phyloP scores from a whole-genome alignment of 768 basidiomycete species.

The Pholiota conissans region DNA sequence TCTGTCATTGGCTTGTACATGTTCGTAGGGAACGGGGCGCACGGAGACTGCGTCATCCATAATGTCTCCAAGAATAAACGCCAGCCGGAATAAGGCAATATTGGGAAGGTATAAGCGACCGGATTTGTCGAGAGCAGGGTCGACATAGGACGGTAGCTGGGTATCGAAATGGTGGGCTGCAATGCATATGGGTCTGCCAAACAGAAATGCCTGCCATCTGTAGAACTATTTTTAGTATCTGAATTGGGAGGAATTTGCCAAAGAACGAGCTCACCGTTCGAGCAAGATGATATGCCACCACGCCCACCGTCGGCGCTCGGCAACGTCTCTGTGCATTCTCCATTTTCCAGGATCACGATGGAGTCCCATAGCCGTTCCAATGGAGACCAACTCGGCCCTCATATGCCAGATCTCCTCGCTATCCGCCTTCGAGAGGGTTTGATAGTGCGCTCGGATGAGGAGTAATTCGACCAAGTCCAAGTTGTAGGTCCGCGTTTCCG shows the following conservation, averaged over 20 bases:
- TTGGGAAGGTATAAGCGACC: conserved; percentile 73
- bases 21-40: conserved; percentile 76
- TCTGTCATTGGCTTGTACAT: conserved; percentile 70
- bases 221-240: conserved; percentile 10
- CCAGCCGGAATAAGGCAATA: conserved; percentile 73
- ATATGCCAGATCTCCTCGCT: conserved; percentile 82
- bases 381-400: conserved; percentile 69
- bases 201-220: conserved; percentile 89
- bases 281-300: conserved; percentile 89
- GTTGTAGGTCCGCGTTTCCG: conserved; percentile 59
- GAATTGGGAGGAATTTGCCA: conserved; percentile 8
- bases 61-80: conserved; percentile 79
- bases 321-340: conserved; percentile 65
- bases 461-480: conserved; percentile 78
- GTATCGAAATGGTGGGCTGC: conserved; percentile 86
- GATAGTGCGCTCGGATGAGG: conserved; percentile 69
- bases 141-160: conserved; percentile 67
- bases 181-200: conserved; percentile 75
- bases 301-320: conserved; percentile 82
- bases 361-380: conserved; percentile 80
- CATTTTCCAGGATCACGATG: conserved; percentile 86
- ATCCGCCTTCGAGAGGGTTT: conserved; percentile 71
- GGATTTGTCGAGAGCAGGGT: conserved; percentile 60
- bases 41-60: conserved; percentile 84
- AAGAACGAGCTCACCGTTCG: conserved; percentile 55